Evolutionary conservation across 1,284 basidiomycete species (phyloP), one percentile per base, ranked within the genome.

Genomic region (Trichosporon inkin): DNA sequence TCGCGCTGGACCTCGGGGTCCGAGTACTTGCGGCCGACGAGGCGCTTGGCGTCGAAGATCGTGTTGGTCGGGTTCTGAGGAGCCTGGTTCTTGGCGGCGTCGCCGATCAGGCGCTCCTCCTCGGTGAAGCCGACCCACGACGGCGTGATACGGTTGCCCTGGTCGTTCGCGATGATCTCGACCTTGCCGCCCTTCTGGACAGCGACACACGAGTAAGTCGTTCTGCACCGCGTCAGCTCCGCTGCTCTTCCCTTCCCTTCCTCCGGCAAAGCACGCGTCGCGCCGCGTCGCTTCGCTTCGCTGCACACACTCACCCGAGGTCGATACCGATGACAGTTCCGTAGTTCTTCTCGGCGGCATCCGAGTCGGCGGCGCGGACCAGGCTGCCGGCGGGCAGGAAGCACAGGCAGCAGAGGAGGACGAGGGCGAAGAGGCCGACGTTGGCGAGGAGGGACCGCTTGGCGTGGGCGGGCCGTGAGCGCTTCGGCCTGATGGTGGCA

Each of bases 111-210:
- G 82, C 93, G 92, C 82, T 99, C 95, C 1, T 92, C 90, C 34
- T 40, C 38, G 41, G 56, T 53, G 82, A 96, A 96, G 66, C 84
- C 83, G 67, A 96, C 93, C 89, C 89, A 93, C 74, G 91, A 96
- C 40, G 93, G 92, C 28, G 93, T 96, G 79, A 95, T 96, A 80
- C 92, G 90, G 81, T 96, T 90, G 78, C 93, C 93, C 79, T 96
- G 92, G 82, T 95, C 93, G 81, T 96, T 96, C 77, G 93, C 90
- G 73, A 95, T 93, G 70, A 95, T 96, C 80, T 97, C 92, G 40
- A 96, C 92, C 70, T 89, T 89, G 69, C 92, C 93, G 63, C 88
- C 88, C 62, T 88, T 88, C 80, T 93, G 90, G 59, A 97, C 90
- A 44, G 80, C 82, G 56, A 82, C 81, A 76, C 81, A 82, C 65